A percentile compares a stretch with the other conserved stretches of the same genome.
Conservation (phyloP, 2,329 filamentous ascomycete genomes). For the Colletotrichum viniferum region DNA sequence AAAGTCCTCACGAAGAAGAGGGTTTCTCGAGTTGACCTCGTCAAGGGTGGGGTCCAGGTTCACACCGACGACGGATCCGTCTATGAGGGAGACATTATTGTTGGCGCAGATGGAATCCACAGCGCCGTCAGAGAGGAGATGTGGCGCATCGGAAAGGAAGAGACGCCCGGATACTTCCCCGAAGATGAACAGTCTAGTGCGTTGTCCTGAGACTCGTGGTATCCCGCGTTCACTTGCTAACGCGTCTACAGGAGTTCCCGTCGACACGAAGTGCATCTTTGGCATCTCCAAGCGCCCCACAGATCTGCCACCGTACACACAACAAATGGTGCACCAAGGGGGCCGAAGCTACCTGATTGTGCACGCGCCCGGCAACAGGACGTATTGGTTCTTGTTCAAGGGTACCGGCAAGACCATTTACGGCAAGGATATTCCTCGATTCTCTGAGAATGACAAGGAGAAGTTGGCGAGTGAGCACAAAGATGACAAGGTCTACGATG, state of each 20-base stretch:
- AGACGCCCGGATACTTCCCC: slow-evolving; percentile 27
- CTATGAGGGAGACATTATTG: slow-evolving; percentile 36
- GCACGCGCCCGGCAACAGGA: slow-evolving; percentile 30
- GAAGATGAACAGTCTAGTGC: slow-evolving; percentile 17
- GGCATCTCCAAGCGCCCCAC: slow-evolving; percentile 35
- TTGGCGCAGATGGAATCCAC: slow-evolving; percentile 46
- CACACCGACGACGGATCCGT: slow-evolving; percentile 31
- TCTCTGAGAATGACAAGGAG: slow-evolving; percentile 33
- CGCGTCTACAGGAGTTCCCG: background rate
- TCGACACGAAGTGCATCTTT: slow-evolving; percentile 36
- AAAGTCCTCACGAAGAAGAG: slow-evolving; percentile 20
- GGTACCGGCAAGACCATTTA: slow-evolving; percentile 29
- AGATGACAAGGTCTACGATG: slow-evolving; percentile 25
- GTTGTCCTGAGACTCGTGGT: too few relatives aligned
- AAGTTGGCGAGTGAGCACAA: slow-evolving; percentile 27
- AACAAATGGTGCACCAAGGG: slow-evolving; percentile 16
- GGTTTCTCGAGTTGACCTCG: slow-evolving; percentile 11
- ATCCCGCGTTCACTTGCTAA: background rate
- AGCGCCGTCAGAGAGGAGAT: slow-evolving; percentile 38
- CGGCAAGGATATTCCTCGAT: slow-evolving; percentile 36
- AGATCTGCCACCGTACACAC: background rate
- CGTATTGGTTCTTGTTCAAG: slow-evolving; percentile 42
- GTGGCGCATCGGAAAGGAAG: slow-evolving; percentile 25
- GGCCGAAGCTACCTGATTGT: slow-evolving; percentile 31
- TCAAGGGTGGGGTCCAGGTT: slow-evolving; percentile 28